Evolutionary conservation across 768 basidiomycete genomes (phyloP), one percentile per base, ranked within the genome.

Genomic region (Leccinum fibrillosum): DNA sequence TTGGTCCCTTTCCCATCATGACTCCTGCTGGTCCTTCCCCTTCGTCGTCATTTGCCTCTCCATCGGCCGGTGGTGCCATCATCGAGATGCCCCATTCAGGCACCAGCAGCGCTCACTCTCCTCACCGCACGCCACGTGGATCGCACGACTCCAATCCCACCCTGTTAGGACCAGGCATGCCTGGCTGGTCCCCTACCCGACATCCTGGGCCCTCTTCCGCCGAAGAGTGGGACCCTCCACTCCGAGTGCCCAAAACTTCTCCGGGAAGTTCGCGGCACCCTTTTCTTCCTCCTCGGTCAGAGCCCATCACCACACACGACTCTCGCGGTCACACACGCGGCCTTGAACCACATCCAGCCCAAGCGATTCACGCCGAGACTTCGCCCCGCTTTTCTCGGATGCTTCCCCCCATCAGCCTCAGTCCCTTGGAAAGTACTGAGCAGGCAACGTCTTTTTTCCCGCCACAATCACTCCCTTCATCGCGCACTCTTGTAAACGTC

Each of bases 161-260:
- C 45, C 62, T 86, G 19, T 76, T 82, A 44, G 84, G 85, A 10
- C 83, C 85, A 49, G 83, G 82, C 5, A 77, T 85, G 69, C 81
- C 83, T 26, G 81, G 61, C 77, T 55, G 68, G 68, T 59, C 65
- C 55, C 42, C 63, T 0, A 37, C 61, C 37, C 57, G 50, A 44
- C 64, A 49, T 8, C 69, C 44, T 23, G 45, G 52, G 13, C 62
- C 64, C 44, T 44, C 61, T 5, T 65, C 71, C 26, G 48, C 59
- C 30, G 66, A 61, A 4, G 64, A 62, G 15, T 47, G 67, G 58
- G 62, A 70, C 4, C 32, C 58, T 34, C 53, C 68, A 1, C 59
- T 48, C 37, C 64, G 42, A 39, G 25, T 37, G 19, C 56, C 52
- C 35, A 52, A 58, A 7, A 64, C 59, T n/a, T 65, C 66, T 32